These are phyloP conservation scores for Podaxis sp. DNA, from an alignment of 768 basidiomycete species.

Conservation along the genomic window DNA sequence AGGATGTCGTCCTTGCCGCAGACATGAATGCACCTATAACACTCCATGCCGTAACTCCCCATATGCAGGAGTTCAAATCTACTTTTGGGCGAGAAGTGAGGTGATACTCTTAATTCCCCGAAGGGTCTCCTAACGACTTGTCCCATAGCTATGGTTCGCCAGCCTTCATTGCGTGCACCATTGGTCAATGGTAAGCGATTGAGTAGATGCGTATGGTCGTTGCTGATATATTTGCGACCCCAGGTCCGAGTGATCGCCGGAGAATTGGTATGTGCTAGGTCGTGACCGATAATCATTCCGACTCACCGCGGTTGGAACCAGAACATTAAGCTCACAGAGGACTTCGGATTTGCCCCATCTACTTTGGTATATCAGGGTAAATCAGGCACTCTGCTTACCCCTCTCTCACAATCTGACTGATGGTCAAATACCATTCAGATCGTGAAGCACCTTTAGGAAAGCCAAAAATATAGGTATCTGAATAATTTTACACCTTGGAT, in stretches of 20 bases:
- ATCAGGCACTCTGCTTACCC: conserved; percentile 10
- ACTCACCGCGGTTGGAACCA: conserved; percentile 25
- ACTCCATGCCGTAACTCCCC: conserved; percentile 80
- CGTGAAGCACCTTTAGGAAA: conserved; percentile 62
- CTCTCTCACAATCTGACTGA: conserved; percentile 5
- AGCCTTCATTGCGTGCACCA: conserved; percentile 86
- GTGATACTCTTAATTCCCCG: background rate
- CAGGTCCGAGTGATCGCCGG: conserved; percentile 84
- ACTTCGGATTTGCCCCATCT: conserved; percentile 87
- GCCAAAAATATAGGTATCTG: conserved; percentile 44
- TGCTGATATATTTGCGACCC: conserved; percentile 5
- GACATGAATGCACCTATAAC: conserved; percentile 61
- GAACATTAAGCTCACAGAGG: conserved; percentile 67
- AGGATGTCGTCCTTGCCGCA: conserved; percentile 47
- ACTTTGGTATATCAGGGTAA: conserved; percentile 75
- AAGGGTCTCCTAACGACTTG: conserved; percentile 1
- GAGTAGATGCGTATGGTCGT: conserved; percentile 8
- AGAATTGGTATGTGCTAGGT: conserved; percentile 58
- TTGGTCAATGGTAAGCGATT: conserved; percentile 77
- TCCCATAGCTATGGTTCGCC: conserved; percentile 77
- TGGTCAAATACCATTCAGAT: conserved; percentile 29
- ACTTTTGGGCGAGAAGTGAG: conserved; percentile 81
- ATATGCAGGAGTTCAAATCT: conserved; percentile 71
- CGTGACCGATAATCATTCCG: conserved; percentile 7
- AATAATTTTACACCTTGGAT: conserved; percentile 26